phyloP scores from a whole-genome alignment of 2,329 filamentous ascomycete genomes.

The Gliomastix tumulicola region DNA sequence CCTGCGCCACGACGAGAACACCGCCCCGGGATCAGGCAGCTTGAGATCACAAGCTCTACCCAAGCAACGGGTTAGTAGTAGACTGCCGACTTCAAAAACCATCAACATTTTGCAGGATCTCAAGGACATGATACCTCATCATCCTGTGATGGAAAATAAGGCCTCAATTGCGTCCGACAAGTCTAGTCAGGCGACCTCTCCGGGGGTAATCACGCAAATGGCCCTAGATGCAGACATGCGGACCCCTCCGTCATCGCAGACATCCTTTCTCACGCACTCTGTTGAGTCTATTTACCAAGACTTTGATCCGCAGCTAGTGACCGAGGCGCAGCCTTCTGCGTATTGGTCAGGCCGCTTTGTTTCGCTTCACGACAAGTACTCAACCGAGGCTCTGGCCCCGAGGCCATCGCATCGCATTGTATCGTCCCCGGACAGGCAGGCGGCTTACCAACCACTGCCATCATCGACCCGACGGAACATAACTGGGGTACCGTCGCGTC shows the following conservation, averaged over 20 bases:
- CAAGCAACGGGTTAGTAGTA: too few relatives aligned
- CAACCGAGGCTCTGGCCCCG: slow-evolving; percentile 11
- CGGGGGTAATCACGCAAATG: too few relatives aligned
- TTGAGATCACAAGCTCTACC: background rate
- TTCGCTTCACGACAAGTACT: slow-evolving; percentile 42
- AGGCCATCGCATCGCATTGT: background rate
- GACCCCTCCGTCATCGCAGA: too few relatives aligned
- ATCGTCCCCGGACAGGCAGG: background rate
- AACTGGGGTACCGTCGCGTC: slow-evolving; percentile 3
- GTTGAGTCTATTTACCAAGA: too few relatives aligned
- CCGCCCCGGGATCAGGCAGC: slow-evolving; percentile 6
- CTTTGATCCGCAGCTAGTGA: too few relatives aligned
- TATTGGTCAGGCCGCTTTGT: slow-evolving; percentile 60
- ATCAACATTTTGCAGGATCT: slow-evolving; percentile 36
- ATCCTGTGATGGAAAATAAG: too few relatives aligned
- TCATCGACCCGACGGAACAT: slow-evolving; percentile 1
- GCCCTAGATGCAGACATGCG: too few relatives aligned
- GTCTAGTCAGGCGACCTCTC: too few relatives aligned
- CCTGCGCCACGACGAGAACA: slow-evolving; percentile 18
- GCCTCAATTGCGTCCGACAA: too few relatives aligned
- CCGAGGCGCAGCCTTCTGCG: slow-evolving; percentile 33
- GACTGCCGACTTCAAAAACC: slow-evolving; percentile 37
- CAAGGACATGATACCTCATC: too few relatives aligned
- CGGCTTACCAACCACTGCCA: background rate
- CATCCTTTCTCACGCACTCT: too few relatives aligned